A percentile compares a stretch with the other conserved stretches of the same genome.
Conservation (phyloP, 2,329 filamentous ascomycete species). For the Paecilomyces formosus region DNA sequence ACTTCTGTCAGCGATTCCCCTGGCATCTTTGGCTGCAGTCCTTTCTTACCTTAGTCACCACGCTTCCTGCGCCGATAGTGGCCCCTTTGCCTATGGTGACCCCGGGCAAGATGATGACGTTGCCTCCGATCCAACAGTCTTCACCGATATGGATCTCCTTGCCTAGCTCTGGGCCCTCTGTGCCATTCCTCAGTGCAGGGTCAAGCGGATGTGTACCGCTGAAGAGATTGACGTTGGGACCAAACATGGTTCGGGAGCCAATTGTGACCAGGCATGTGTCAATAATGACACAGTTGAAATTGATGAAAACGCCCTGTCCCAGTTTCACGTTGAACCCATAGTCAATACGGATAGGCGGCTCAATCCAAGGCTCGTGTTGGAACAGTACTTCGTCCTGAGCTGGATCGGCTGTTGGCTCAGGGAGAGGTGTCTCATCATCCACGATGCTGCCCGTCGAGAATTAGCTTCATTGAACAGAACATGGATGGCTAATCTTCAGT, state of each 20-base stretch:
- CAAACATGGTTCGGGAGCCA: conserved; percentile 69
- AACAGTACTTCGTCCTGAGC: conserved; percentile 61
- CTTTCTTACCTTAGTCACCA: conserved; percentile 61
- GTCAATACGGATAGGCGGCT: conserved; percentile 63
- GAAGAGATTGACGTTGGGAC: conserved; percentile 71
- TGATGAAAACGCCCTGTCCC: conserved; percentile 67
- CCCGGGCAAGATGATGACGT: conserved; percentile 63
- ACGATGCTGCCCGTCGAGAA: conserved; percentile 45
- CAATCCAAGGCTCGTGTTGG: conserved; percentile 59
- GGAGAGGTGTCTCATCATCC: conserved; percentile 56
- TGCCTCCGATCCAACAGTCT: conserved; percentile 74
- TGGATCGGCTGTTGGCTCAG: conserved; percentile 48
- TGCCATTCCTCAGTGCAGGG: conserved; percentile 65
- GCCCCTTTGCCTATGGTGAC: conserved; percentile 69
- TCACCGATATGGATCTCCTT: conserved; percentile 68
- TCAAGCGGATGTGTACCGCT: conserved; percentile 71
- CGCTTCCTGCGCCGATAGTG: conserved; percentile 71
- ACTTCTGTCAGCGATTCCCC: neutral
- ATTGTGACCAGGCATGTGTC: conserved; percentile 70
- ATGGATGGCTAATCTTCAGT: neutral
- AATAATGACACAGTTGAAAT: conserved; percentile 65
- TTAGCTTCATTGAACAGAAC: neutral
- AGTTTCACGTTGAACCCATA: conserved; percentile 70
- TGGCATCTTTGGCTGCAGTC: neutral
- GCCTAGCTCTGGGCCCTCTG: conserved; percentile 65